phyloP scores from a whole-genome alignment of 495 filamentous ascomycete species.

The Talaromyces adpressus region DNA sequence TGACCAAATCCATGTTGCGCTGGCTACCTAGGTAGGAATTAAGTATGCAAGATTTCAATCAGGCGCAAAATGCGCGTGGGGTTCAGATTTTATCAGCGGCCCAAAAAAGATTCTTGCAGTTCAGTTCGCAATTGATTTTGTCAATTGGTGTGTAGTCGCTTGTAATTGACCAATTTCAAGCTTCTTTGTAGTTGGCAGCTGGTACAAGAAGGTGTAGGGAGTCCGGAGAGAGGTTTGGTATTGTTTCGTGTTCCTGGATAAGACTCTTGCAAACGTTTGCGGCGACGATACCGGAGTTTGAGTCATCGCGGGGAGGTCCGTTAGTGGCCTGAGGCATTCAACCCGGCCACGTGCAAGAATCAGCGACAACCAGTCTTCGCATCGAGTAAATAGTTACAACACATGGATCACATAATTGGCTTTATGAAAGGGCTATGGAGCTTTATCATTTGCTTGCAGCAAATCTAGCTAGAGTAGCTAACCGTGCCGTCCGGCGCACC shows the following conservation, averaged over 20 bases:
- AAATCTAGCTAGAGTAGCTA: no score
- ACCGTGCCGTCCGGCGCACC: no score
- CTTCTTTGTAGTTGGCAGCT: no score
- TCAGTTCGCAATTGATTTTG: background rate
- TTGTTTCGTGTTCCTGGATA: background rate
- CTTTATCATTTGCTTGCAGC: slow-evolving; percentile 11
- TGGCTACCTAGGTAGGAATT: background rate
- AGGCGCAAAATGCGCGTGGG: slow-evolving; percentile 1
- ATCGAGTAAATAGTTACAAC: background rate
- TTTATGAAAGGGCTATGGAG: slow-evolving; percentile 1
- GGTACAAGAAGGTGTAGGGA: background rate
- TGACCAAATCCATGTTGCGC: slow-evolving; percentile 68
- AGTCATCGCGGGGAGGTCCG: background rate
- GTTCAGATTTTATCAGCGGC: background rate
- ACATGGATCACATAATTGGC: background rate
- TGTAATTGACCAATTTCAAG: background rate
- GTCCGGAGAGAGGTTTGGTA: background rate
- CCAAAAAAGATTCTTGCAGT: background rate
- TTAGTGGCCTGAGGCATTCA: background rate
- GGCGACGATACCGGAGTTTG: slow-evolving; percentile 4
- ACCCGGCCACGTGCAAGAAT: background rate
- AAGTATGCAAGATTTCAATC: background rate
- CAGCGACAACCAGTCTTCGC: background rate
- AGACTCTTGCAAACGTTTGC: background rate
- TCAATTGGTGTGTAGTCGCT: background rate